Percentiles rank a stretch among this genome's conserved stretches.
Evolutionary conservation across 2,329 filamentous ascomycete genomes (phyloP).

Genomic region (Juglanconis sp.): DNA sequence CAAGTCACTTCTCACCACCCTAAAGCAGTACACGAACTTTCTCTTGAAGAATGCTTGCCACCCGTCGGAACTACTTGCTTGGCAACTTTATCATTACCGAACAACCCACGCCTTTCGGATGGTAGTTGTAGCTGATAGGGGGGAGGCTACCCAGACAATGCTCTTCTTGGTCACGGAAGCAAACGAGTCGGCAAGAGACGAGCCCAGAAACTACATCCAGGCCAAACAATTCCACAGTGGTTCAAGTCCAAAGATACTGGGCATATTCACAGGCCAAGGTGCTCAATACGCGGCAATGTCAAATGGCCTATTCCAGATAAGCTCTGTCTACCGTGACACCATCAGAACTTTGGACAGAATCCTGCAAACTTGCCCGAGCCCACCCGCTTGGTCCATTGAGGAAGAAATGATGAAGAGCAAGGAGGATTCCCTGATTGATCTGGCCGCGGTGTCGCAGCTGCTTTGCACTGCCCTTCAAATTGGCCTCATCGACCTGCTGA

Average conservation of each 20-base stretch:
- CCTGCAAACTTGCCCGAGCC: constrained; percentile 23
- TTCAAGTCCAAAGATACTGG: constrained; percentile 24
- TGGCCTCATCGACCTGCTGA: constrained; percentile 31
- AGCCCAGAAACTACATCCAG: constrained; percentile 14
- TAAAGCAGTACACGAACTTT: constrained; percentile 27
- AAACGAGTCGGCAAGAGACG: no score
- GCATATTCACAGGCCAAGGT: constrained; percentile 43
- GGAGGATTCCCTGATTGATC: constrained; percentile 28
- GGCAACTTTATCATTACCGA: constrained; percentile 29
- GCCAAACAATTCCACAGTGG: constrained; percentile 13
- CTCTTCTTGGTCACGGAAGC: neutral
- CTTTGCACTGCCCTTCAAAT: constrained; percentile 54
- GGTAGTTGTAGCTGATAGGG: constrained; percentile 2
- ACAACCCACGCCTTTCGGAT: constrained; percentile 31
- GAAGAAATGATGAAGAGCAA: constrained; percentile 30
- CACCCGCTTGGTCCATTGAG: constrained; percentile 31
- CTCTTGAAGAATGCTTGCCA: constrained; percentile 20
- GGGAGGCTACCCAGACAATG: constrained; percentile 10
- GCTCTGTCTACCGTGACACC: constrained; percentile 28
- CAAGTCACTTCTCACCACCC: constrained; percentile 29
- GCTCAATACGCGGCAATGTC: constrained; percentile 44
- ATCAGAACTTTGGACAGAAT: constrained; percentile 33
- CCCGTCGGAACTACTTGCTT: constrained; percentile 26
- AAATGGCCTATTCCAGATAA: constrained; percentile 27
- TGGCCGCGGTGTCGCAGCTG: constrained; percentile 45